phyloP scores from a whole-genome alignment of 2,329 filamentous ascomycete species.

The Venturia nashicola region DNA sequence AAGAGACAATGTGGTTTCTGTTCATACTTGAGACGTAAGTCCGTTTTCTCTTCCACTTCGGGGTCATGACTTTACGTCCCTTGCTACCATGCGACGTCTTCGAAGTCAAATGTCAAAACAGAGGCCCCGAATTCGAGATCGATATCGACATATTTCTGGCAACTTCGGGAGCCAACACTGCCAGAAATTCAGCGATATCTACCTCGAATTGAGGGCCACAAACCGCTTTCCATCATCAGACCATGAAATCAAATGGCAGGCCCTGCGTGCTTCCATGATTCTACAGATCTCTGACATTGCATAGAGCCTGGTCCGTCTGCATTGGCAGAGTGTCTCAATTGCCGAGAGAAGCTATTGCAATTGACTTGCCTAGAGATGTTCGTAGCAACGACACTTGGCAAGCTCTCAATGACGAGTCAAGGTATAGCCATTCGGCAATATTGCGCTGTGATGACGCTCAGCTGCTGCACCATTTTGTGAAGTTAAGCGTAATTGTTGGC shows the following conservation, averaged over 20 bases:
- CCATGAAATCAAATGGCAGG: too few species aligned
- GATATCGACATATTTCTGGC: too few species aligned
- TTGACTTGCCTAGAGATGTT: constrained; percentile 27
- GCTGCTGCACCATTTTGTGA: constrained; percentile 43
- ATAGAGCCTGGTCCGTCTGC: constrained; percentile 34
- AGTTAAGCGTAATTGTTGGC: constrained; percentile 62
- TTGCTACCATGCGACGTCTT: too few species aligned
- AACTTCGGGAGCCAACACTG: too few species aligned
- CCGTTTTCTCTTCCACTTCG: too few species aligned
- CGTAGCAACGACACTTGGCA: constrained; percentile 22
- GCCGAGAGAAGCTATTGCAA: constrained; percentile 34
- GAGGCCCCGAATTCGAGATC: too few species aligned
- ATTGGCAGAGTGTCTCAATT: constrained; percentile 35
- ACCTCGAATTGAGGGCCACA: too few species aligned
- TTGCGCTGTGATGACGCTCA: neutral
- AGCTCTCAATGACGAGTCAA: constrained; percentile 33
- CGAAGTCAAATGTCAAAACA: too few species aligned
- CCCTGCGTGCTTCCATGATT: too few species aligned
- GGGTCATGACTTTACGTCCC: too few species aligned
- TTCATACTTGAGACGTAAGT: constrained; percentile 5
- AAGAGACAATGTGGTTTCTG: constrained; percentile 39
- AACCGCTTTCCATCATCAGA: too few species aligned
- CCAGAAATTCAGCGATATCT: too few species aligned
- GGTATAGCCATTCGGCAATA: constrained; percentile 37
- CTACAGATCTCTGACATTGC: constrained; percentile 26